A percentile compares a stretch with the other conserved stretches of the same genome.
These are phyloP conservation scores for Scolecobasidium constrictum DNA, from an alignment of 2,329 filamentous ascomycete species.

Conservation along the genomic window DNA sequence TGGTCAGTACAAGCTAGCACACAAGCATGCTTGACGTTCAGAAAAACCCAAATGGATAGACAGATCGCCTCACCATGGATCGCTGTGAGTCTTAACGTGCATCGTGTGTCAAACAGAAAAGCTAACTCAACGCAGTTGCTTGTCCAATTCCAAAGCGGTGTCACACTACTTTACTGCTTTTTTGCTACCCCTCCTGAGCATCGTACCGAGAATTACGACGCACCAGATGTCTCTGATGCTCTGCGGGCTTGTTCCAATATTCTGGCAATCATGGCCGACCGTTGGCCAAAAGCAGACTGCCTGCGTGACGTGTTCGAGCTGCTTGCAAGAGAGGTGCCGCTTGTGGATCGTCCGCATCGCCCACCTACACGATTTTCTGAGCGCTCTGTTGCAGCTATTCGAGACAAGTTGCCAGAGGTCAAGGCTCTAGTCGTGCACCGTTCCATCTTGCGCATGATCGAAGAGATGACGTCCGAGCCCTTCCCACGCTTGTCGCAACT, in stretches of 20 bases:
- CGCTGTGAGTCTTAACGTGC: slow-evolving; percentile 11
- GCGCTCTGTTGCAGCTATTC: slow-evolving; percentile 11
- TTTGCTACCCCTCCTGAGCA: slow-evolving; percentile 22
- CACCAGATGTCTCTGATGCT: slow-evolving; percentile 20
- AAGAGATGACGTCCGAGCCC: slow-evolving; percentile 14
- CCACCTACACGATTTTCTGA: slow-evolving; percentile 13
- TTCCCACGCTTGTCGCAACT: slow-evolving; percentile 12
- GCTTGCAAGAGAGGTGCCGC: slow-evolving; percentile 16
- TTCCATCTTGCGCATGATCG: slow-evolving; percentile 15
- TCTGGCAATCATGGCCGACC: slow-evolving; percentile 25
- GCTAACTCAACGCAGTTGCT: slow-evolving; percentile 10
- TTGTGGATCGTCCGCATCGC: slow-evolving; percentile 13
- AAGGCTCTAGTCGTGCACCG: slow-evolving; percentile 14
- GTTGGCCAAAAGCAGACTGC: slow-evolving; percentile 25
- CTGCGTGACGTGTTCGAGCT: slow-evolving; percentile 25
- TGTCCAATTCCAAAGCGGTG: slow-evolving; percentile 23
- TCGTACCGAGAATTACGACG: slow-evolving; percentile 17
- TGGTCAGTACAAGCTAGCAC: slow-evolving; percentile 16
- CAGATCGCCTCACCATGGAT: slow-evolving; percentile 16
- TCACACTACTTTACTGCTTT: slow-evolving; percentile 27
- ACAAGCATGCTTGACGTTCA: slow-evolving; percentile 15
- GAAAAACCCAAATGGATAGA: slow-evolving; percentile 15
- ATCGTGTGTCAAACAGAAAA: not conserved
- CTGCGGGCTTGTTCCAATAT: slow-evolving; percentile 25
- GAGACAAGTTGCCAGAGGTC: slow-evolving; percentile 12